Evolutionary conservation across 75 land plant species (phyloP), one percentile per base, ranked within the genome.

Genomic region (Cryptomeria japonica): DNA sequence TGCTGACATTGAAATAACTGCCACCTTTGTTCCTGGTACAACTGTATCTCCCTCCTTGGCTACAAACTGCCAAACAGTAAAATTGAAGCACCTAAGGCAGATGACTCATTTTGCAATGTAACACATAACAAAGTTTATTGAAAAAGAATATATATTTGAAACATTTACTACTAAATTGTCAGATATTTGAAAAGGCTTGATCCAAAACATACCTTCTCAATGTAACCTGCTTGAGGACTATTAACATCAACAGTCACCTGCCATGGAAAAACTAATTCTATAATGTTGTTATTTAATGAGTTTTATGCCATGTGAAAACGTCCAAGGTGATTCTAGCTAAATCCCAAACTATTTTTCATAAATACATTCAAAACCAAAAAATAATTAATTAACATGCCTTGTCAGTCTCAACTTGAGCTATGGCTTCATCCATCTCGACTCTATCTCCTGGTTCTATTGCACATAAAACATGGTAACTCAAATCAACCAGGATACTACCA

Each of bases 341-440:
- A 82, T 25, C 46, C n/a, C 49, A 46, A 46, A n/a, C 41, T 12
- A 53, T 12, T 38, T 82, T 28, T 34, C 82, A 79, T 82, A 0
- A 32, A 82, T 3, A 44, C 34, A 55, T 32, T 53, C 68, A 85
- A 84, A 85, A 55, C 34, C 15, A 85, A 83, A 15, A 84, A 12
- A 64, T 25, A 3, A 0, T 85, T 58, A 25, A n/a, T n/a, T n/a
- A 80, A 49, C 39, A 83, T 86, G 97, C 99, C 99, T 98, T 98
- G 89, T 98, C 99, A 32, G 99, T 98, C 91, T 98, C 99, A 92
- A 98, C 88, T 90, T 98, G 99, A 68, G 99, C 99, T 86, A 98
- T 94, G 42, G 99, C 90, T 83, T 97, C 99, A 93, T 97, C 99
- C 87, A 91, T 90, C 88, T 86, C 92, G 13, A 98, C 99, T 39